Evolutionary conservation across 257 asterid genomes (phyloP).

Genomic region (Salvia rosmarinus): DNA sequence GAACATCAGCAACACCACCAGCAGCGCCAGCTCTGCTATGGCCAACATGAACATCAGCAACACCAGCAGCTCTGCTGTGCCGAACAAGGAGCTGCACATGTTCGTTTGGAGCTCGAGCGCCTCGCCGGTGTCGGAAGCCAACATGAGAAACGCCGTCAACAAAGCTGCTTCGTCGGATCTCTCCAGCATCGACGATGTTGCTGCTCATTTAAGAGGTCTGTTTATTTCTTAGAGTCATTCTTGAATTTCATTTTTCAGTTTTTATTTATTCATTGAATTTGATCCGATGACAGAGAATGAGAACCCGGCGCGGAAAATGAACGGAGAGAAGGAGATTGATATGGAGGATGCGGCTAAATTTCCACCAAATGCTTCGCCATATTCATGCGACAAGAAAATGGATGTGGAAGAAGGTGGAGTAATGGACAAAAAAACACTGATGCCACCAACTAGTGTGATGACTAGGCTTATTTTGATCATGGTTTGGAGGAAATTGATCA

Average conservation of each 20-base stretch:
- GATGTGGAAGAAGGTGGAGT: conserved; percentile 54
- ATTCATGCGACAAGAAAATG: conserved; percentile 58
- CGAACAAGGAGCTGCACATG: conserved; percentile 83
- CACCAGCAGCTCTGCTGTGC: conserved; percentile 24
- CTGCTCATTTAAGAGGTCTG: conserved; percentile 57
- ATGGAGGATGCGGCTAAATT: conserved; percentile 56
- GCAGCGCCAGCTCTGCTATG: too few relatives aligned
- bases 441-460: conserved; percentile 98
- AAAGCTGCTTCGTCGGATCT: conserved; percentile 53
- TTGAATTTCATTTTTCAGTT: background rate
- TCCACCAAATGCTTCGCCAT: conserved; percentile 55
- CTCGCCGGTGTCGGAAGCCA: conserved; percentile 77
- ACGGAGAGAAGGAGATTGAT: conserved; percentile 64
- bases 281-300: conserved; percentile 44
- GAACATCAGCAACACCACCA: conserved; percentile 10
- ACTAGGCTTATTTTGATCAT: conserved; percentile 85
- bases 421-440: conserved; percentile 59
- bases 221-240: background rate
- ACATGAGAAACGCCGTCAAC: conserved; percentile 56
- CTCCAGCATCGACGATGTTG: conserved; percentile 46
- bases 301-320: too few relatives aligned
- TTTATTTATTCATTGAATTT: background rate
- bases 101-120: conserved; percentile 96
- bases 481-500: conserved; percentile 95
- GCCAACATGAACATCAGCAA: too few relatives aligned